Percentiles rank a stretch among this genome's conserved stretches.
These are phyloP conservation scores for Fusarium praegraminearum DNA, from an alignment of 2,329 filamentous ascomycete species.

Conservation along the genomic window DNA sequence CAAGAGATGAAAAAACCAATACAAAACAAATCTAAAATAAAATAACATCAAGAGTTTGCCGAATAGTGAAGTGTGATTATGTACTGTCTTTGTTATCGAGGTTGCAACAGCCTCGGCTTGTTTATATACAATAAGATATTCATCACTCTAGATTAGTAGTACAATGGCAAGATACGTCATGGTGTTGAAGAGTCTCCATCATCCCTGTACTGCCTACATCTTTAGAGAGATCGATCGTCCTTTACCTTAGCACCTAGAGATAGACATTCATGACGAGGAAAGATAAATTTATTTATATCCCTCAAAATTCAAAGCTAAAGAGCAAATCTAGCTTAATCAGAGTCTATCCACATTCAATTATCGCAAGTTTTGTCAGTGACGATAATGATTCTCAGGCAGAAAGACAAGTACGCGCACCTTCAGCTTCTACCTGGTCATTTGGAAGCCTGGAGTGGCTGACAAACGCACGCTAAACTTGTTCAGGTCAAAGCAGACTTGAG, in stretches of 20 bases:
- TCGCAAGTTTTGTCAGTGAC: neutral
- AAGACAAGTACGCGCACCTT: conserved; percentile 36
- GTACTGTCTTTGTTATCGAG: neutral
- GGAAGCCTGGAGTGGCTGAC: conserved; percentile 38
- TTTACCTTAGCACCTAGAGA: neutral
- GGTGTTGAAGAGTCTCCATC: neutral
- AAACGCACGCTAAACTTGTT: conserved; percentile 21
- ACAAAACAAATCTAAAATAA: conserved; percentile 13
- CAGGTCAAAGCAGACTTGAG: conserved; percentile 10
- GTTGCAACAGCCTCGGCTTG: neutral
- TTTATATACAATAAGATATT: neutral
- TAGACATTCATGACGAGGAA: neutral
- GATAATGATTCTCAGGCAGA: conserved; percentile 17
- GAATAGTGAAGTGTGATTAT: neutral
- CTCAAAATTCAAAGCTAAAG: neutral
- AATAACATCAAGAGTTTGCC: neutral
- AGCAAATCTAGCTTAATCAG: neutral
- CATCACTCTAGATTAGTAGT: neutral
- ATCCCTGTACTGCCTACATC: neutral
- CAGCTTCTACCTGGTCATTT: conserved; percentile 18
- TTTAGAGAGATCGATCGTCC: neutral
- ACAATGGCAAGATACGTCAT: neutral
- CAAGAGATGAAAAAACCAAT: conserved; percentile 16
- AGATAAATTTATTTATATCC: neutral
- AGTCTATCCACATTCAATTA: neutral